A percentile compares a stretch with the other conserved stretches of the same genome.
phyloP scores from a whole-genome alignment of 495 filamentous ascomycete species.

The Penicillium verhagenii region DNA sequence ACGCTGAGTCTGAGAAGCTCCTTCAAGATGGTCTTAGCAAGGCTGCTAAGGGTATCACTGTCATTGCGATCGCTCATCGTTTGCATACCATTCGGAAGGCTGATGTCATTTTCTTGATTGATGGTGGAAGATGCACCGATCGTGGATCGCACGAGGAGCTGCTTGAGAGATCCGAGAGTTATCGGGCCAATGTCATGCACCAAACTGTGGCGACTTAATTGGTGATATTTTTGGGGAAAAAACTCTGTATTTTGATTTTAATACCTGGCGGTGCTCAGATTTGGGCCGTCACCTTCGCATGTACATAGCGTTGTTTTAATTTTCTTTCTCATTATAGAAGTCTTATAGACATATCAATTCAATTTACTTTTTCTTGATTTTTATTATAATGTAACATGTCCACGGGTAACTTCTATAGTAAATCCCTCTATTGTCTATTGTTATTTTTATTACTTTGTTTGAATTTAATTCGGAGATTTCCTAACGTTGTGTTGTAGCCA shows the following conservation, averaged over 20 bases:
- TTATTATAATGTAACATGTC: neutral
- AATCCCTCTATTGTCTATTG: too few species aligned
- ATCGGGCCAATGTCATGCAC: slow-evolving; percentile 54
- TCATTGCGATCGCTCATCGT: slow-evolving; percentile 77
- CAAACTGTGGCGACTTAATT: slow-evolving; percentile 35
- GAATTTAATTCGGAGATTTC: too few species aligned
- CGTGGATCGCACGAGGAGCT: slow-evolving; percentile 67
- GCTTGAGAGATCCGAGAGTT: slow-evolving; percentile 56
- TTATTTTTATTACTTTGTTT: too few species aligned
- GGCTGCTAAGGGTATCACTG: slow-evolving; percentile 68
- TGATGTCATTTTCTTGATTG: slow-evolving; percentile 74
- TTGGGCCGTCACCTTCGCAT: slow-evolving; percentile 1
- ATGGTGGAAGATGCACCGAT: slow-evolving; percentile 64
- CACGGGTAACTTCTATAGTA: too few species aligned
- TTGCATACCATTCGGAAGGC: slow-evolving; percentile 73
- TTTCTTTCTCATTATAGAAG: neutral
- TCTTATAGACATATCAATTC: neutral
- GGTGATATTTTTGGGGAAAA: neutral
- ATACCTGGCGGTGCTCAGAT: neutral
- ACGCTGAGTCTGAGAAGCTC: slow-evolving; percentile 68
- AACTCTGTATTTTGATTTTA: neutral
- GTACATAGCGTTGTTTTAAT: neutral
- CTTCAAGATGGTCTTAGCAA: slow-evolving; percentile 68
- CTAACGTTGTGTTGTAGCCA: too few species aligned
- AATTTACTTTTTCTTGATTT: neutral